Percentiles rank a stretch among this genome's conserved stretches.
Conservation (phyloP, 1,139 yeast genomes). For the Geotrichum aggregatum region DNA sequence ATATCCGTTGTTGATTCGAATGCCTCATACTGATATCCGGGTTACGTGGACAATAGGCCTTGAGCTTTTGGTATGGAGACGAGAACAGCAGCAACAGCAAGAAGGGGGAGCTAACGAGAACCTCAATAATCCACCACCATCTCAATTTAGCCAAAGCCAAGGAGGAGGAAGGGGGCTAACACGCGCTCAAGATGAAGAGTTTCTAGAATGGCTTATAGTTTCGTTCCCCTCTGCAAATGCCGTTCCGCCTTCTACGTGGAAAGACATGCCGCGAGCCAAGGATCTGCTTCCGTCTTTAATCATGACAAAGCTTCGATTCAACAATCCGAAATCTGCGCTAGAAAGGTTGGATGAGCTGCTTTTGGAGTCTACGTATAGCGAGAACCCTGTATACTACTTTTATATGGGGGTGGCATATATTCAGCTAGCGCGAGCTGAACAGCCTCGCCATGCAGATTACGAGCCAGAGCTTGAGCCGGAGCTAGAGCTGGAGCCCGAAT, state of each 20-base stretch:
- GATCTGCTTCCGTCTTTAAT: conserved; percentile 26
- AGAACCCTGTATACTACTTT: conserved; percentile 44
- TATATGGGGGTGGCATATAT: conserved; percentile 30
- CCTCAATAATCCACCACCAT: neutral
- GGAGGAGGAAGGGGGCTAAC: neutral
- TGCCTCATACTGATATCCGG: conserved; percentile 44
- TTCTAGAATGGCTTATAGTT: conserved; percentile 32
- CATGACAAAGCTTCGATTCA: conserved; percentile 27
- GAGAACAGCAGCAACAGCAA: conserved; percentile 26
- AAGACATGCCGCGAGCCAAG: conserved; percentile 25
- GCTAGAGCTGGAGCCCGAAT: too few relatives aligned
- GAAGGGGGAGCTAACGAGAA: neutral
- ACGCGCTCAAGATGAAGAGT: conserved; percentile 29
- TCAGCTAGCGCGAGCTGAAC: conserved; percentile 23
- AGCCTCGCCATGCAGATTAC: neutral
- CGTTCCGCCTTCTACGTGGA: conserved; percentile 10
- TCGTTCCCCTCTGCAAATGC: conserved; percentile 20
- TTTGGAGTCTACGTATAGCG: conserved; percentile 46
- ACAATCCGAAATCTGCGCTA: conserved; percentile 28
- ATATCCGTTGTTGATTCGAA: conserved; percentile 42
- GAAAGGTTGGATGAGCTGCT: conserved; percentile 42
- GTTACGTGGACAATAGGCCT: conserved; percentile 49
- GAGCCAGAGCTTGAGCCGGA: too few relatives aligned
- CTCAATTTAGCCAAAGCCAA: conserved; percentile 3
- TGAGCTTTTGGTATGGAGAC: conserved; percentile 33